These are phyloP conservation scores for Fusarium fracticaudum DNA, from an alignment of 2,329 filamentous ascomycete species.

Conservation along the genomic window DNA sequence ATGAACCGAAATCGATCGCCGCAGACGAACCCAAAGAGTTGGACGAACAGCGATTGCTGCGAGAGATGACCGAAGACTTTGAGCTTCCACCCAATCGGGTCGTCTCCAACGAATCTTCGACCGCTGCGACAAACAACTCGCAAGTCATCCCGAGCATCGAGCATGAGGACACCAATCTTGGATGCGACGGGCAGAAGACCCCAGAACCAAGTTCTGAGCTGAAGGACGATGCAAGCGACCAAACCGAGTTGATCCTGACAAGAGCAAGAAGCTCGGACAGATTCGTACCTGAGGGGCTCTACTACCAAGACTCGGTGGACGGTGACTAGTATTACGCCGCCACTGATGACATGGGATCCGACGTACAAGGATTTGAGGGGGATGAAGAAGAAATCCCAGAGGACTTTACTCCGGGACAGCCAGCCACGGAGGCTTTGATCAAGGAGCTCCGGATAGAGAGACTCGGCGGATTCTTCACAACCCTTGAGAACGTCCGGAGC, in stretches of 20 bases:
- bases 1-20: neutral
- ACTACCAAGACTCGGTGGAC: neutral
- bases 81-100: neutral
- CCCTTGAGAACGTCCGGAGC: neutral
- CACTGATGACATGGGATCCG: neutral
- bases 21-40: neutral
- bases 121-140: neutral
- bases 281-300: neutral
- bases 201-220: neutral
- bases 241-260: neutral
- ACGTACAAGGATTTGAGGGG: neutral
- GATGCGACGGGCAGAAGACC: neutral
- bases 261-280: neutral
- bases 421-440: neutral
- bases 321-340: neutral
- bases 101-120: neutral
- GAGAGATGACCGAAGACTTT: slow-evolving; percentile 1
- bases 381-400: neutral
- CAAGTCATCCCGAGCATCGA: neutral
- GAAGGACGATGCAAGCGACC: neutral
- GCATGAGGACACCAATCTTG: neutral
- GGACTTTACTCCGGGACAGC: neutral
- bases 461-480: neutral
- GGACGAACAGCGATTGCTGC: neutral
- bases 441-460: neutral